Evolutionary conservation across 164 flowering plant genomes (phyloP), one percentile per base, ranked within the genome.

Genomic region (Magnolia kwangsiensis): DNA sequence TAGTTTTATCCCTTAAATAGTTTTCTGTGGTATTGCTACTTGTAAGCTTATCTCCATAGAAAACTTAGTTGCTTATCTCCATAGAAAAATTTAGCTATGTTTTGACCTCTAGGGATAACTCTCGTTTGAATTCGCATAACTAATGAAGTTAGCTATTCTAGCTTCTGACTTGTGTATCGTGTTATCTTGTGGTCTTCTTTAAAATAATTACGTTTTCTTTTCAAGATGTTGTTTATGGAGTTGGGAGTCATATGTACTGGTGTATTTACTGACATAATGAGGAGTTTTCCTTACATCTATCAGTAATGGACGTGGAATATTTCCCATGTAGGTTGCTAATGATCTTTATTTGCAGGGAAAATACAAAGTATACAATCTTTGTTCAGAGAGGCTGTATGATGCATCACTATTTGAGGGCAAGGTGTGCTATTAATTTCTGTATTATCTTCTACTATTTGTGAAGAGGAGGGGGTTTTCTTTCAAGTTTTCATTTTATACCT

Each of bases 311-410:
- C 7, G 7, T 66, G 64, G 63, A 74, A 24, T 31, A 45, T 71
- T 24, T 70, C 20, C 21, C 45, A 19, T 55, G 13, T 50, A 24
- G 19, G 74, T 23, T 73, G 77, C 64, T 70, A 74, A 72, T 49
- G 31, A 19, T 49, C 27, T 63, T 77, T 67, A 7, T 77, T 59
- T 85, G 84, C 82, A 95, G 99, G 97, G 83, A 27, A 94, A 94
- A 77, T 96, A 96, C 90, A 96, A 96, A 88, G 99, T 96, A 8
- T 96, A 96, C 85, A 96, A 96, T 81, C 99, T 96, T 82, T 96
- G 99, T 83, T 92, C 97, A 63, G 99, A 96, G 85, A 92, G 98
- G 85, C 88, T 96, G 71, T 96, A 96, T 85, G 98, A 96, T 85
- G 98, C 97, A 75, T 91, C 97, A 55, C 84, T 96, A 59, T 94